Evolutionary conservation across 2,329 filamentous ascomycete genomes (phyloP), one percentile per base, ranked within the genome.

Genomic region (Thyridium curvatum): DNA sequence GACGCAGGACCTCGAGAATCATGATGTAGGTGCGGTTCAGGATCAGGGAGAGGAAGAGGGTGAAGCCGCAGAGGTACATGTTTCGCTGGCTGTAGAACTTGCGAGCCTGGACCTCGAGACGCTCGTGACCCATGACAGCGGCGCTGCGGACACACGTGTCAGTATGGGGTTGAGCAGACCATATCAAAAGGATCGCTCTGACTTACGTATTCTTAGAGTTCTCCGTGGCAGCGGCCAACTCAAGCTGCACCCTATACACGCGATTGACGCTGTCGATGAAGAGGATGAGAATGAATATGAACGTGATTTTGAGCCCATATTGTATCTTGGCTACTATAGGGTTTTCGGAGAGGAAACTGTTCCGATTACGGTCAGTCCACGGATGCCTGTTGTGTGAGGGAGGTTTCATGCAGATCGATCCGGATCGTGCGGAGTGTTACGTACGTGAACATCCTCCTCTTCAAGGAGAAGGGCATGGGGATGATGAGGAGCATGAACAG

Each of bases 31-130:
- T 98, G 59, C 93, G 91, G 82, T 98, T 97, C 61, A 94, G 86
- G 66, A 98, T 98, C 48, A 98, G 77, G 39, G 91, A 97, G 46
- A 98, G 84, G 80, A 98, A 97, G 47, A 98, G 84, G 5, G 93
- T 98, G 75, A 98, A 98, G 54, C 93, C 93, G 66, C 93, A 97
- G 46, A 98, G 89, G 71, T 98, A 98, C 93, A 98, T 98, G 81
- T 98, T 98, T 66, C 93, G 90, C 73, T 98, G 91, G 46, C 90
- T 95, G 78, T 98, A 98, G 76, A 98, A 98, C 71, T 98, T 98
- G 77, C 93, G 89, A 49, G 93, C 91, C 68, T 98, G 93, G 38
- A 97, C 91, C 69, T 98, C 93, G 78, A 94, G 89, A 48, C 93
- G 91, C 62, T 97, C 93, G 59, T 87, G 84, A 47, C 93, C 91